Base-by-base conservation (phyloP, 2,329 filamentous ascomycete genomes). In the Pestalotiopsis sp. region DNA sequence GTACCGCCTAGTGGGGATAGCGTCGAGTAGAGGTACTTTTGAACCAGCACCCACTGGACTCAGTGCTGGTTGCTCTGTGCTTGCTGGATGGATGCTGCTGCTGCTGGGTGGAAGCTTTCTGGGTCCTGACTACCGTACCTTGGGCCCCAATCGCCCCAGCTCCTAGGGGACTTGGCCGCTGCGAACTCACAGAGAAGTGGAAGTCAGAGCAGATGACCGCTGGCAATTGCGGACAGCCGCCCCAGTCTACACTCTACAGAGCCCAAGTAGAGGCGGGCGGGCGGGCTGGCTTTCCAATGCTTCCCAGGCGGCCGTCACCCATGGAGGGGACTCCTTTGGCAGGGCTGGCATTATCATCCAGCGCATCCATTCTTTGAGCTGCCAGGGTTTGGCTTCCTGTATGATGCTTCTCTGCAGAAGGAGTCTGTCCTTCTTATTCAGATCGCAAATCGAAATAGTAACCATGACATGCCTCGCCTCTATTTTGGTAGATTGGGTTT, bases 1-100 rank as follows among this genome's bases (percentile, higher is more conserved):
- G 61, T 27, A 36, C 13, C 61, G 13, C 20, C 38, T 52, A 25
- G 61, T 25, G 31, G 38, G 38, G 17, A 64, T 64, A 64, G 61
- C 61, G 61, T 39, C 17, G n/a, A 23, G 61, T 64, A 64, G 41
- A 45, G 61, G 61, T 64, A 64, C 61, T 52, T 64, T 64, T 64
- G 61, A 45, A 45, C 31, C 31, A 52, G 45, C 45, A 52, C 17
- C 45, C 17, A 59, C 4, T 59, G 57, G 45, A 17, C 20, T 23
- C 57, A 36, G 2, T 3, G n/a, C 2, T 52, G 23, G 2, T n/a
- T 52, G 45, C 45, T 52, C 45, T 52, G 45, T 52, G 45, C 45
- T 52, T n/a, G 9, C 9, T 36, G 31, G 31, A 9, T 36, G 31
- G 31, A 7, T 31, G 31, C 31, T 31, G 31, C 31, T 36, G 31